Evolutionary conservation across 2,329 filamentous ascomycete species (phyloP), one percentile per base, ranked within the genome.

Genomic region (Trichocomaceae sp.): DNA sequence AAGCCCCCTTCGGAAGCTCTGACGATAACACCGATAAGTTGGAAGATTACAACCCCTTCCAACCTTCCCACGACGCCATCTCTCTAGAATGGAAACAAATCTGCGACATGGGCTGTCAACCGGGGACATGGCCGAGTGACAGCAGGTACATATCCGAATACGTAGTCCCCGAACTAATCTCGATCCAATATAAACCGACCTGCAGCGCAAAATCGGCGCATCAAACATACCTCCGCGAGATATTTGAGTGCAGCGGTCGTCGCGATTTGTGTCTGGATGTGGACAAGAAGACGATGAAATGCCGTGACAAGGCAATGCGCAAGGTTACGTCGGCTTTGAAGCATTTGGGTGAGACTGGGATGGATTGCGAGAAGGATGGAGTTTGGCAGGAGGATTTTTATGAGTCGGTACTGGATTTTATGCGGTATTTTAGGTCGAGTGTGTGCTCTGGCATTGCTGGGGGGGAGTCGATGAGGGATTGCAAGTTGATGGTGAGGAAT

Each of bases 401-500:
- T 31, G 44, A 41, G 9, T 49, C 35, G 31, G 45, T 52, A 3
- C 35, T 56, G n/a, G 50, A 52, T 2, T 47, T 42, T 10, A 56
- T 56, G 54, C 41, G 37, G 13, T 56, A 46, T 56, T 56, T 52
- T 39, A 51, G 2, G 26, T 45, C 17, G 26, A 56, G 39, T 42
- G 23, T 56, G 37, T 49, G 48, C 13, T 20, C 33, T 12, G 48
- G 37, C 2, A 3, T 19, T n/a, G 22, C 17, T 19, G 37, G n/a
- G 2, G 33, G 20, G 8, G n/a, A 47, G n/a, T 37, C 33, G 35
- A 41, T 56, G 23, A 56, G 54, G 41, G 50, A 56, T 37, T 56
- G 54, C 49, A 52, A 47, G 37, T 46, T 56, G 49, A 56, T 52
- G 54, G 54, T 52, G 37, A 31, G 49, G 10, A 33, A 49, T 39